A percentile compares a stretch with the other conserved stretches of the same genome.
Evolutionary conservation across 768 basidiomycete genomes (phyloP).

Genomic region (Pulveroboletus ravenelii): DNA sequence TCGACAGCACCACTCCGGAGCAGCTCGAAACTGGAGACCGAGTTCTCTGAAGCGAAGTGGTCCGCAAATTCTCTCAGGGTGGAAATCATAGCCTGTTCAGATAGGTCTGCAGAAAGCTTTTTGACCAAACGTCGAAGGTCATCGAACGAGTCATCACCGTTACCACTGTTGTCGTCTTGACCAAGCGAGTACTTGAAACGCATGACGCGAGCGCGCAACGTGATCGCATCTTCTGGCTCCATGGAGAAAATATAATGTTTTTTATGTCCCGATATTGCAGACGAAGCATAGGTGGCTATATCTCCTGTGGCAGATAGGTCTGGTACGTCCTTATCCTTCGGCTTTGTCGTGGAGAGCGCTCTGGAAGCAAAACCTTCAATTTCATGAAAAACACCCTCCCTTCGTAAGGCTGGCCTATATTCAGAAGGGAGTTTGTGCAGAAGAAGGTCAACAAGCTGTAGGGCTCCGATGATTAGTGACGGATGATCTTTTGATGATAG

Average conservation of each 20-base stretch:
- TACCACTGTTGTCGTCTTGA: constrained; percentile 48
- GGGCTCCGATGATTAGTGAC: constrained; percentile 76
- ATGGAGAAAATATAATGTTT: constrained; percentile 63
- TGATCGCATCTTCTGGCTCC: constrained; percentile 88
- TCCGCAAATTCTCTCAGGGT: constrained; percentile 72
- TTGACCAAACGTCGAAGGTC: constrained; percentile 62
- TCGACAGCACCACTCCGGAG: constrained; percentile 92
- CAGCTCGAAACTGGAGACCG: constrained; percentile 94
- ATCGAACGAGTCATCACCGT: constrained; percentile 59
- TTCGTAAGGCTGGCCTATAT: constrained; percentile 84
- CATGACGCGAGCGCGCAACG: constrained; percentile 85
- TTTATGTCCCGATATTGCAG: constrained; percentile 59
- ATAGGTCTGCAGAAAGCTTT: constrained; percentile 51
- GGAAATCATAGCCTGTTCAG: constrained; percentile 59
- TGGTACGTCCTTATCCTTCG: constrained; percentile 41
- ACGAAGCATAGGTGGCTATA: constrained; percentile 34
- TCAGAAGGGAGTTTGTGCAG: constrained; percentile 77
- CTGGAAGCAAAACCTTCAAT: constrained; percentile 73
- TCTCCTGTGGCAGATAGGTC: constrained; percentile 36
- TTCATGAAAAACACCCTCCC: constrained; percentile 96
- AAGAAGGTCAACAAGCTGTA: constrained; percentile 91
- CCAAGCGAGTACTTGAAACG: constrained; percentile 72
- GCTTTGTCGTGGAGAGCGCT: constrained; percentile 48
- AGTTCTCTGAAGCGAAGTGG: constrained; percentile 70
- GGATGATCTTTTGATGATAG: constrained; percentile 90